Evolutionary conservation across 345 rosid genomes (phyloP).

Genomic region (Brassica nigra): DNA sequence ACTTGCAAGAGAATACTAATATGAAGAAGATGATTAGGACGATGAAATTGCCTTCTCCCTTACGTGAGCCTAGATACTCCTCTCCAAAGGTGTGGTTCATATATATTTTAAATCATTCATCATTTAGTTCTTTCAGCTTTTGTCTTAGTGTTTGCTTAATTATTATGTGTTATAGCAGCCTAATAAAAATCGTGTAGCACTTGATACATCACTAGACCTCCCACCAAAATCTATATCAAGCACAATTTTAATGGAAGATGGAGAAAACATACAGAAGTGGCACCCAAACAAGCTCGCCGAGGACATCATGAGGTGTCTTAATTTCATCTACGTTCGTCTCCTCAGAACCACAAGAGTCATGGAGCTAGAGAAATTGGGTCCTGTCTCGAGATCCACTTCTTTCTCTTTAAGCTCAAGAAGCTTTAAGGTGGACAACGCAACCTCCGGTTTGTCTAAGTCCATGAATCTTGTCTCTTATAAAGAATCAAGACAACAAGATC

Average conservation of each 20-base stretch:
- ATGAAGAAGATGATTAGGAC: constrained; percentile 50
- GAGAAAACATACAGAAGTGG: constrained; percentile 56
- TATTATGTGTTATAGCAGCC: constrained; percentile 49
- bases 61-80: constrained; percentile 65
- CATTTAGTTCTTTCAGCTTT: not conserved
- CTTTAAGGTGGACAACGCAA: constrained; percentile 59
- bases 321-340: constrained; percentile 67
- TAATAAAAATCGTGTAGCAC: constrained; percentile 51
- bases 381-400: constrained; percentile 60
- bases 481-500: constrained; percentile 88
- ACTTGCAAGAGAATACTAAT: constrained; percentile 34
- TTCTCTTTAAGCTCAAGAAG: constrained; percentile 64
- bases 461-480: constrained; percentile 49
- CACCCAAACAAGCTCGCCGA: constrained; percentile 89
- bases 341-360: constrained; percentile 82
- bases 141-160: not conserved
- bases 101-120: not conserved
- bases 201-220: constrained; percentile 46
- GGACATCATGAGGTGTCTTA: constrained; percentile 81
- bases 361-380: constrained; percentile 73
- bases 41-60: constrained; percentile 63
- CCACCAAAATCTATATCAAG: constrained; percentile 61
- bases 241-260: constrained; percentile 58
- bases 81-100: constrained; percentile 60
- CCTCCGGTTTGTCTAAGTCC: constrained; percentile 53